Evolutionary conservation across 495 filamentous ascomycete species (phyloP), one percentile per base, ranked within the genome.

Genomic region (Xylaria nigripes): DNA sequence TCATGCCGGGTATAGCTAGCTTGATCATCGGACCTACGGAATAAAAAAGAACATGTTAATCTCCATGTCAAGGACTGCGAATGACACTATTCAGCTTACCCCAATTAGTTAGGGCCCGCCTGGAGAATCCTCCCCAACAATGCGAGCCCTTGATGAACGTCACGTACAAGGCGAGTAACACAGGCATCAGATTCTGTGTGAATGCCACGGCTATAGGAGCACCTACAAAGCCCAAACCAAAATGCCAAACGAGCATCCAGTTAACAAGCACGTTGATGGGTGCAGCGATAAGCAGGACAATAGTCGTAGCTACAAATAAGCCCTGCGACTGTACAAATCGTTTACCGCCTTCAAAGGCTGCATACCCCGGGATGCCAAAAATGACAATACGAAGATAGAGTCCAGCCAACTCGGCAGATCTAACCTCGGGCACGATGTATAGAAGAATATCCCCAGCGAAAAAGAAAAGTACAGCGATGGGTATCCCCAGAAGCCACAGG

Each of bases 171-270:
- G 90, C 79, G 9, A 95, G 75, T 25, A 85, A 68, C 13, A 91
- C 48, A 0, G 90, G 87, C 59, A 95, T 80, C n/a, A 94, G 76
- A 60, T 75, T 89, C 59, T 95, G 85, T 0, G 86, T 90, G 40
- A 94, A 81, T 19, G 81, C 82, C 22, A 95, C 87, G 3, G 91
- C 89, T 45, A 89, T 85, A 0, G 91, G 90, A 2, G 90, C 89
- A 38, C 90, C 90, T 45, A 86, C 66, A 61, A 92, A 95, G 2
- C 90, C 89, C 79, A 82, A 85, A 10, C 78, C 71, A 50, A 95
- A 77, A 34, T 69, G 75, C 83, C 82, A 87, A 10, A 89, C 85
- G 42, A 89, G 76, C 6, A 85, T 57, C 70, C 80, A 89, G 63
- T 86, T 86, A 65, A 86, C 62, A 12, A 85, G 67, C 0, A 80